These are phyloP conservation scores for Cutaneotrichosporon cutaneum DNA, from an alignment of 1,284 basidiomycete genomes.

Conservation along the genomic window DNA sequence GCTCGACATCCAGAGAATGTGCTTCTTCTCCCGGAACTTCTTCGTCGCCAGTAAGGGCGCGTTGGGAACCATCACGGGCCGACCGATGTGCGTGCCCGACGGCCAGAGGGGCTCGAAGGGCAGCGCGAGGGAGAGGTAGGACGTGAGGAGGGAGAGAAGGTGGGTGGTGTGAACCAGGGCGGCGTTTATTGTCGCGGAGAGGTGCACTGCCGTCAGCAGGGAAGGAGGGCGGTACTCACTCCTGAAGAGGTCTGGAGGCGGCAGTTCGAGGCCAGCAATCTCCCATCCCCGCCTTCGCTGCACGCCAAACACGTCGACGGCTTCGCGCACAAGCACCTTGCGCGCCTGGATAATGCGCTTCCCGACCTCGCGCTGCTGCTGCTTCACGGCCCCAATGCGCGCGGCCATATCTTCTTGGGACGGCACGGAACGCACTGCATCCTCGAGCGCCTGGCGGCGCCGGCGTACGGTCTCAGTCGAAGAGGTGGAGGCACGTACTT, in stretches of 20 bases:
- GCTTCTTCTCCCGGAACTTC: conserved; percentile 38
- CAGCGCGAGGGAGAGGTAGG: conserved; percentile 42
- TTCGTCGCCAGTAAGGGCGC: conserved; percentile 39
- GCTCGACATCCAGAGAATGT: conserved; percentile 42
- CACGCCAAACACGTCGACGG: conserved; percentile 42
- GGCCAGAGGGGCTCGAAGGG: conserved; percentile 36
- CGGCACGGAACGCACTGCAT: conserved; percentile 3
- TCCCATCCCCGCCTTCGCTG: conserved; percentile 32
- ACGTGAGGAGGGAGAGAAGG: conserved; percentile 40
- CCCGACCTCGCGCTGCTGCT: conserved; percentile 29
- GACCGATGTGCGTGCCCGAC: conserved; percentile 35
- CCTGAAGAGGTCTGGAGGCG: conserved; percentile 35
- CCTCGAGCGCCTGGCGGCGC: conserved; percentile 13
- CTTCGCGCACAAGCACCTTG: conserved; percentile 41
- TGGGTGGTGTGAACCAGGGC: conserved; percentile 41
- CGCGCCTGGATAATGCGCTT: conserved; percentile 39
- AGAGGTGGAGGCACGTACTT: conserved; percentile 12
- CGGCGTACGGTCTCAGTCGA: not conserved
- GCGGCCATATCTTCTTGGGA: conserved; percentile 16
- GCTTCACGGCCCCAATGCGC: conserved; percentile 17
- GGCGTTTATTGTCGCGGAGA: conserved; percentile 37
- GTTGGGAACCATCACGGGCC: conserved; percentile 38
- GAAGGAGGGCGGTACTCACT: conserved; percentile 29
- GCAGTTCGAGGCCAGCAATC: conserved; percentile 40
- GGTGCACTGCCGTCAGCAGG: conserved; percentile 25